phyloP scores from a whole-genome alignment of 345 rosid species.

The Eucalyptus coolabah region DNA sequence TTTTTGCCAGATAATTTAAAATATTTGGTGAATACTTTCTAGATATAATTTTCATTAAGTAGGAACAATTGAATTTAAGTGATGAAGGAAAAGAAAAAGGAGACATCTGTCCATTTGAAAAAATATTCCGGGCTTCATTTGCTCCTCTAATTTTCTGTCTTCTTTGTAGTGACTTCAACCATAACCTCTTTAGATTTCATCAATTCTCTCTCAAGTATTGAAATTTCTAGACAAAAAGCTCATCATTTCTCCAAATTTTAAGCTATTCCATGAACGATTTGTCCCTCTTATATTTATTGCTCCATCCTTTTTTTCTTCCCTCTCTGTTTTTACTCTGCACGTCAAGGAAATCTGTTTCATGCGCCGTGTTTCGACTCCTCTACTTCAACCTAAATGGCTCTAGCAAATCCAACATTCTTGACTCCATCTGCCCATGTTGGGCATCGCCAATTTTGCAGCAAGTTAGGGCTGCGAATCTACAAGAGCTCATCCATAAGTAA shows the following conservation, averaged over 20 bases:
- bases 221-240: not conserved
- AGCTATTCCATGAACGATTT: not conserved
- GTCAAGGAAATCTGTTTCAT: constrained; percentile 70
- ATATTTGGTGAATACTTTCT: not conserved
- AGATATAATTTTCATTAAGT: not conserved
- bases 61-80: not conserved
- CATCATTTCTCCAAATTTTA: not conserved
- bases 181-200: not conserved
- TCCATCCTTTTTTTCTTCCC: not conserved
- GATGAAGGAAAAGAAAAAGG: not conserved
- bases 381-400: too few species aligned
- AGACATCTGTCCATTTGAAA: not conserved
- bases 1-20: too few species aligned
- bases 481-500: constrained; percentile 95
- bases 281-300: not conserved
- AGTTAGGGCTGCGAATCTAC: constrained; percentile 43
- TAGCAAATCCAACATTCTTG: too few species aligned
- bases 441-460: too few species aligned
- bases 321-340: not conserved
- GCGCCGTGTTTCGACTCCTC: constrained; percentile 71
- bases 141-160: not conserved
- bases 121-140: not conserved
- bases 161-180: too few species aligned
- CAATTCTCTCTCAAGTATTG: not conserved
- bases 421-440: too few species aligned